Base-by-base conservation (phyloP, 306 rosid species). In the Ochetophila trinervis region DNA sequence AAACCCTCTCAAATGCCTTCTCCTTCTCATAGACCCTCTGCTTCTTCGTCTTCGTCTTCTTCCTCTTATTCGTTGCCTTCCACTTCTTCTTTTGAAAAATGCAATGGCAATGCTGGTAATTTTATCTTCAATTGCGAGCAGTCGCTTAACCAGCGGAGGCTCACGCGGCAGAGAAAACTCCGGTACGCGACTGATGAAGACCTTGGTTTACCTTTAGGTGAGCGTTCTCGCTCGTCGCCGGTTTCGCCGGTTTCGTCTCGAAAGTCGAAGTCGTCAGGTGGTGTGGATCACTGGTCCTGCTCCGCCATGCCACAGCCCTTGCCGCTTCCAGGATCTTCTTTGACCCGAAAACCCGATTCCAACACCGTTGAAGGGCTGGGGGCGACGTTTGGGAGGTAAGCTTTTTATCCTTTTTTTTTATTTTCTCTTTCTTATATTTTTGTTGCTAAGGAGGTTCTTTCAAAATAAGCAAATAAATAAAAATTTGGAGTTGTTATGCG, bases 141-240 rank as follows among this genome's bases (percentile, higher is more conserved):
- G 42, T 75, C 82, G 0, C 11, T 51, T 35, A 73, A 71, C 40
- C 85, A 75, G 6, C 80, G 88, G 44, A 75, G 88, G 69, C 87
- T 93, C 52, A 89, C 91, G 5, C 72, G 97, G 50, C 96, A 83
- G 82, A 66, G 78, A 67, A 84, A 62, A 74, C 91, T 87, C 49
- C 79, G 87, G 3, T 51, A 87, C 78, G 78, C 80, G 0, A 77
- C 2, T 23, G 76, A 81, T 18, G 66, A 63, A 12, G 96, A 79
- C 20, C 49, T 76, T 47, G 85, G 75, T 13, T 27, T 77, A 6
- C 65, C 24, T 57, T 55, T 62, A 10, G 47, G 53, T 5, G 80
- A 75, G 17, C 59, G 49, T 2, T 73, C 74, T 47, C 60, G 71
- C 24, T 79, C 81, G 0, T 75, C 78, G 16, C 86, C 90, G 11